Conservation (phyloP, 441 rosid genomes). For the Pelargonium fulgidum region DNA sequence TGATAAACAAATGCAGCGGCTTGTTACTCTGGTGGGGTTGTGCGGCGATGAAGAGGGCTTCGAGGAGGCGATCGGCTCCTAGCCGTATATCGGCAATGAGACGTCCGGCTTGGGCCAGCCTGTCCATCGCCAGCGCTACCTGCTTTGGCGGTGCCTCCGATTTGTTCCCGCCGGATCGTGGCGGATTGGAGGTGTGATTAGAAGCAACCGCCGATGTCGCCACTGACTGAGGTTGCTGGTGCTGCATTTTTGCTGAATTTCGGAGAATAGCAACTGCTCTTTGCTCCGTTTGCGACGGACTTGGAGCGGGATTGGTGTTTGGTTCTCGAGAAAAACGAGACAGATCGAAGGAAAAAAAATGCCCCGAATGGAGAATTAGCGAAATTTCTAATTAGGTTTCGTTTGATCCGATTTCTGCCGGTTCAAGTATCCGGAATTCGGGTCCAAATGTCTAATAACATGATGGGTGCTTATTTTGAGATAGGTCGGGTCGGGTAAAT, state of each 20-base stretch:
- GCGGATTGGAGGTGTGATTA: neutral
- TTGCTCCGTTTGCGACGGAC: neutral
- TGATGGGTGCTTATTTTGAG: too few species aligned
- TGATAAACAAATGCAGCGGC: constrained; percentile 50
- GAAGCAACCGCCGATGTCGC: neutral
- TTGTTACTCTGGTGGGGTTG: constrained; percentile 60
- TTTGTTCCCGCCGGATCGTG: constrained; percentile 14
- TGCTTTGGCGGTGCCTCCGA: constrained; percentile 92
- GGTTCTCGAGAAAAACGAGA: constrained; percentile 2
- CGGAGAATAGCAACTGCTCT: neutral
- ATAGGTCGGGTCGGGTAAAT: neutral
- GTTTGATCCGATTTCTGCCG: too few species aligned
- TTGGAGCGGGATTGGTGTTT: neutral
- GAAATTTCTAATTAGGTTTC: too few species aligned
- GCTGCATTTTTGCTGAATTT: neutral
- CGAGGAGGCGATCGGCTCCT: constrained; percentile 87
- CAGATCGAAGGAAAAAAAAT: neutral
- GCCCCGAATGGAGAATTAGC: too few species aligned
- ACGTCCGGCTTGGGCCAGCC: constrained; percentile 78
- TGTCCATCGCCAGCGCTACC: constrained; percentile 91
- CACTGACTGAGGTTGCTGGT: constrained; percentile 1
- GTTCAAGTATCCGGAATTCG: too few species aligned
- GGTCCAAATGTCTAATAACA: too few species aligned
- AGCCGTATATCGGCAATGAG: constrained; percentile 81
- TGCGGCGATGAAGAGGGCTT: constrained; percentile 61